Evolutionary conservation across 148 eudicot genomes (phyloP), one percentile per base, ranked within the genome.

Genomic region (Euryodendron excelsum): DNA sequence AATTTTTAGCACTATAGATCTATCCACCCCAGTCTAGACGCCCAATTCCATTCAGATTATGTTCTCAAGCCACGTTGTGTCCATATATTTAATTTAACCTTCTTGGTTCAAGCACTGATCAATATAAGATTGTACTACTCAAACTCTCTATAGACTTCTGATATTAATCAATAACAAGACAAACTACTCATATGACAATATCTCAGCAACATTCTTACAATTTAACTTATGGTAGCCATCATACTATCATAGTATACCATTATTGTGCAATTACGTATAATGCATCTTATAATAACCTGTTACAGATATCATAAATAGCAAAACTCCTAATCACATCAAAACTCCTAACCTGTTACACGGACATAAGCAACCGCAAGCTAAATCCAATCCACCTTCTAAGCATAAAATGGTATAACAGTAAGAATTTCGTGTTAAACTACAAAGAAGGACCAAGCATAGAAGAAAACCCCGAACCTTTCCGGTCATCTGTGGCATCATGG

Each of bases 401-500:
- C 21, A 53, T 2, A 17, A 53, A 15, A 2, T 53, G 21, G 5
- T 0, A 53, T 53, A 53, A 1, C 58, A 53, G 5, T 53, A 15
- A 48, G 3, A 30, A 11, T 7, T 39, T 39, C n/a, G n/a, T n/a
- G n/a, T n/a, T n/a, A 5, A 13, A 44, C 7, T 11, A 23, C 72
- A 12, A 69, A 14, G 23, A 44, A n/a, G 3, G 5, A 23, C 5
- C 6, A 55, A 44, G 3, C 13, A 56, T 17, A 48, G 7, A 69
- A 53, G 48, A 34, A 75, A 76, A 60, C 50, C 17, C 73, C 80
- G 36, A 69, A 87, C 97, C 94, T 86, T 90, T 91, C 67, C 86
- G 86, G 56, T 88, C 89, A 80, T 89, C 94, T 15, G 93, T 62
- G 5, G 92, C 97, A 76, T 93, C 97, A 68, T 89, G 94, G 71